Conservation (phyloP, 805 yeast species). For the Clavispora vitiphila region DNA sequence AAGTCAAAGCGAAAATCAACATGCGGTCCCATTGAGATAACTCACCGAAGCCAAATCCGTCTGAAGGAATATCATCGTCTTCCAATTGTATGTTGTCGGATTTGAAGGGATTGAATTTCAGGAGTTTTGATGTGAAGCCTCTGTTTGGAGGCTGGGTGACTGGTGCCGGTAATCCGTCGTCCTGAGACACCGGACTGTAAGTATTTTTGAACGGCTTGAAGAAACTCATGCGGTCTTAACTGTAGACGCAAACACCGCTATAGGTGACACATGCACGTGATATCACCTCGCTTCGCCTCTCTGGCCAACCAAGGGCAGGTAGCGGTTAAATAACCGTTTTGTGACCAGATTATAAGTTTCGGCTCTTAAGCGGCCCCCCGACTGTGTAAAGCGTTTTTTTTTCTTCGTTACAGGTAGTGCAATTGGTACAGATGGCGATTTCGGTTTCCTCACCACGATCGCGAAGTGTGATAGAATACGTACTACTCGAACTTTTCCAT, state of each 20-base stretch:
- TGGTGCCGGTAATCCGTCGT: constrained; percentile 37
- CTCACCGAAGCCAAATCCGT: constrained; percentile 41
- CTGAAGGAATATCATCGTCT: constrained; percentile 40
- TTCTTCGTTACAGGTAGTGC: too few species aligned
- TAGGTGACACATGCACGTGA: not conserved
- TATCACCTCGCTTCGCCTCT: not conserved
- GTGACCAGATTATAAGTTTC: too few species aligned
- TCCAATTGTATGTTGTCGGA: constrained; percentile 33
- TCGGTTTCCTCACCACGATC: not conserved
- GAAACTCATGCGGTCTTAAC: constrained; percentile 29
- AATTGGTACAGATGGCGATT: too few species aligned
- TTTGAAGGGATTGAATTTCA: constrained; percentile 36
- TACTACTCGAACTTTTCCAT: not conserved
- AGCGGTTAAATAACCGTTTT: too few species aligned
- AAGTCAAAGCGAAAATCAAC: constrained; percentile 40
- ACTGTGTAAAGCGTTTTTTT: too few species aligned
- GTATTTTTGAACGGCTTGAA: constrained; percentile 27
- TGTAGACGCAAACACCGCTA: not conserved
- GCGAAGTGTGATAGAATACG: not conserved
- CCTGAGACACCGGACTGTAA: constrained; percentile 30
- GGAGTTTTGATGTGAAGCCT: constrained; percentile 27
- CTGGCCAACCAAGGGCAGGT: too few species aligned
- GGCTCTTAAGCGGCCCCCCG: too few species aligned
- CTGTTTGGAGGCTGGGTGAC: constrained; percentile 22
- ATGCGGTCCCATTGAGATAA: constrained; percentile 44